These are phyloP conservation scores for Ophiosphaerella korrae DNA, from an alignment of 2,329 filamentous ascomycete species.

Conservation along the genomic window DNA sequence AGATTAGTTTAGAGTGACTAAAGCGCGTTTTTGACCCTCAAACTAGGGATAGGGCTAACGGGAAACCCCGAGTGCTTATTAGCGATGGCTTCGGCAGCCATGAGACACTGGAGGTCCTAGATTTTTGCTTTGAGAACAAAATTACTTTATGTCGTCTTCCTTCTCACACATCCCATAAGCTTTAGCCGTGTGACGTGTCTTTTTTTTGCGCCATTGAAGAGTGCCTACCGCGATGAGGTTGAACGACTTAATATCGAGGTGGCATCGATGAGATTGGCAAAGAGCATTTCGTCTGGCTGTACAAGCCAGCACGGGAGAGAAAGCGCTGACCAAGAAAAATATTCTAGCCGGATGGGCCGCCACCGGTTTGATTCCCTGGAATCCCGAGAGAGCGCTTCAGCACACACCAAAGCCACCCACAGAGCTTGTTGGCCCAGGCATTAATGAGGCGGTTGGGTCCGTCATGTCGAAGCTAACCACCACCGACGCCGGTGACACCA, in stretches of 20 bases:
- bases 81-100: conserved; percentile 45
- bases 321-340: conserved; percentile 33
- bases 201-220: conserved; percentile 15
- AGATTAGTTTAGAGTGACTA: conserved; percentile 46
- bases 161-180: no score
- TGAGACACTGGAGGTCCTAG: conserved; percentile 41
- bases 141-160: conserved; percentile 8
- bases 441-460: conserved; percentile 6
- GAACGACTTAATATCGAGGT: conserved; percentile 12
- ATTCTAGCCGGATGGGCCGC: conserved; percentile 33
- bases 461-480: no score
- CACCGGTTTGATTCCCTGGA: conserved; percentile 14
- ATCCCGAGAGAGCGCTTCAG: conserved; percentile 38
- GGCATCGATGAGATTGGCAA: conserved; percentile 15
- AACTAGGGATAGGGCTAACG: conserved; percentile 36
- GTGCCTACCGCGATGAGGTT: conserved; percentile 19
- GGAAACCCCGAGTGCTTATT: conserved; percentile 41
- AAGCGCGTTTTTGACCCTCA: conserved; percentile 43
- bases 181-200: background rate
- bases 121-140: conserved; percentile 41
- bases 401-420: conserved; percentile 26
- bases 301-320: conserved; percentile 26
- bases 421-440: conserved; percentile 13
- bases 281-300: conserved; percentile 24
- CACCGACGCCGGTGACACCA: no score